These are phyloP conservation scores for Rubroshorea leprosula DNA, from an alignment of 345 rosid genomes.

Conservation along the genomic window DNA sequence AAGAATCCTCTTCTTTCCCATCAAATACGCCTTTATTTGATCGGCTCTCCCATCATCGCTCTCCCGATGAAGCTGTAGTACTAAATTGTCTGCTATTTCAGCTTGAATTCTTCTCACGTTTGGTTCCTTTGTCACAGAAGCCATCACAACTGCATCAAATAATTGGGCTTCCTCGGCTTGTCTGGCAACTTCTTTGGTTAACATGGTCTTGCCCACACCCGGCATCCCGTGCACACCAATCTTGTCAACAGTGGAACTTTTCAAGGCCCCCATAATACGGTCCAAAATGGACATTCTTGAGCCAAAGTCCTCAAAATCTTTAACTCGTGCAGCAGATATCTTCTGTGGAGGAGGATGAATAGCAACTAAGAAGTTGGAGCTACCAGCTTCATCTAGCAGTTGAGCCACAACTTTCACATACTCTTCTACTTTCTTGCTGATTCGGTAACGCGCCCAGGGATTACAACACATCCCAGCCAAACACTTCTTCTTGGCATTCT, in stretches of 20 bases:
- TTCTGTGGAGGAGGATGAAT: no score
- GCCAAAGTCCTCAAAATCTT: neutral
- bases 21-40: neutral
- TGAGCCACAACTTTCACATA: no score
- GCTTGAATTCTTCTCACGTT: constrained; percentile 8
- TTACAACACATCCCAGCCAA: no score
- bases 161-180: constrained; percentile 6
- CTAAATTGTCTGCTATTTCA: constrained; percentile 1
- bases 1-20: neutral
- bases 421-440: neutral
- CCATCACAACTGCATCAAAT: constrained; percentile 15
- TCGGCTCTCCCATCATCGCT: neutral
- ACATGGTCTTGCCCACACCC: no score
- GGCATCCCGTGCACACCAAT: constrained; percentile 22
- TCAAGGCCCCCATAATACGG: neutral
- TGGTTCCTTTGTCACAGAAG: neutral
- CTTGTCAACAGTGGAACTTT: neutral
- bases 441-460: neutral
- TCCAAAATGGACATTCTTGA: neutral
- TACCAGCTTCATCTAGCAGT: no score
- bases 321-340: no score
- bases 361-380: no score
- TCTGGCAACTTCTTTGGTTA: no score
- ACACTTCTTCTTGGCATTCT: neutral
- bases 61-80: neutral